Conservation (phyloP, 768 basidiomycete species). For the Xerocomellus intermedius region DNA sequence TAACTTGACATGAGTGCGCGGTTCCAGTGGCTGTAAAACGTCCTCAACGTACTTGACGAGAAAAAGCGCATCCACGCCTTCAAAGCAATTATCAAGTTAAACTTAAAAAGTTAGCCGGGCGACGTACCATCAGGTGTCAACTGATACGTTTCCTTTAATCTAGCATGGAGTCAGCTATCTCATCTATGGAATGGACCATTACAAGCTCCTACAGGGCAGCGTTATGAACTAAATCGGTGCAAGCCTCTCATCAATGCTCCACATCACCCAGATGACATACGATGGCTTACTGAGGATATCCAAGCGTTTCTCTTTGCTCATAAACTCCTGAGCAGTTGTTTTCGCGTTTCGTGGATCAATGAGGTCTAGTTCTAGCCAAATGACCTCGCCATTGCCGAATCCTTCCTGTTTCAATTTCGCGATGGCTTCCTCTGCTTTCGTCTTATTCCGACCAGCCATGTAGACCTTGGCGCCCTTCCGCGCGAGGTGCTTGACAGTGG, state of each 20-base stretch:
- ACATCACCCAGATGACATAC: not conserved
- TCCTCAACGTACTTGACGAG: slow-evolving; percentile 42
- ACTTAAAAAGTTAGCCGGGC: not conserved
- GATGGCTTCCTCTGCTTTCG: slow-evolving; percentile 48
- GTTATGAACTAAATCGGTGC: slow-evolving; percentile 48
- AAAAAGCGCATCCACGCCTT: slow-evolving; percentile 40
- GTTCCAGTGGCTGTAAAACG: not conserved
- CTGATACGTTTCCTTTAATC: slow-evolving; percentile 19
- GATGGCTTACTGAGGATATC: slow-evolving; percentile 48
- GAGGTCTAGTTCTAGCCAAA: slow-evolving; percentile 54
- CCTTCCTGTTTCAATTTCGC: slow-evolving; percentile 44
- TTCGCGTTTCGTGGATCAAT: slow-evolving; percentile 47
- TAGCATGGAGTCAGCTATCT: slow-evolving; percentile 12
- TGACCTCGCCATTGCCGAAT: slow-evolving; percentile 45
- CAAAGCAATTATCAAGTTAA: not conserved
- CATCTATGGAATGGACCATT: not conserved
- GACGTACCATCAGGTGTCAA: slow-evolving; percentile 29
- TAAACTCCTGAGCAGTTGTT: slow-evolving; percentile 47
- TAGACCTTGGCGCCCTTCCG: slow-evolving; percentile 58
- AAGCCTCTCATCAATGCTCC: not conserved
- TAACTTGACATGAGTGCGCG: not conserved
- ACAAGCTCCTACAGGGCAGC: slow-evolving; percentile 43
- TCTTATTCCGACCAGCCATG: slow-evolving; percentile 50
- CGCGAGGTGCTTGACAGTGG: slow-evolving; percentile 51
- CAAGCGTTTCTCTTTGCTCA: slow-evolving; percentile 48